Evolutionary conservation across 441 rosid genomes (phyloP).

Genomic region (Bruguiera hainesii): DNA sequence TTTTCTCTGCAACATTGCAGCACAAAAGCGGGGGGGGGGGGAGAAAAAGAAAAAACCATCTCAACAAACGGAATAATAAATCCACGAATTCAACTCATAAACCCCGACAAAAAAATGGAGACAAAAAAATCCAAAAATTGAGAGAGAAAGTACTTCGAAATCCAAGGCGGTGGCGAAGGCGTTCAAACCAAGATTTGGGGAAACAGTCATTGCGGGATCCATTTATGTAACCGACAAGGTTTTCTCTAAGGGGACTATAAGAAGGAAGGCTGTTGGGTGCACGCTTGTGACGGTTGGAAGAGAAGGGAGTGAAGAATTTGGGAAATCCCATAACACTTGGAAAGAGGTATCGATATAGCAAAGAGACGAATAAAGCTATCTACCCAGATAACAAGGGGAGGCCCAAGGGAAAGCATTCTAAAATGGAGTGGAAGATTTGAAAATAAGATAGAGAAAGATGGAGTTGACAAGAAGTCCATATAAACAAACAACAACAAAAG

Average conservation of each 20-base stretch:
- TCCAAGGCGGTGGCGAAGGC: conserved; percentile 31
- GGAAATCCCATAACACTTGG: conserved; percentile 38
- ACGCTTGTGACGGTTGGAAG: neutral
- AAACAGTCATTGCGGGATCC: conserved; percentile 16
- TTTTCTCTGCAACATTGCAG: conserved; percentile 34
- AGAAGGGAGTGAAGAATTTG: conserved; percentile 31
- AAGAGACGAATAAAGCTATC: conserved; percentile 6
- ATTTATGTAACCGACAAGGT: conserved; percentile 23
- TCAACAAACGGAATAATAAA: conserved; percentile 7
- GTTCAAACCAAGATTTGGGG: conserved; percentile 16
- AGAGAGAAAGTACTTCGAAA: conserved; percentile 28
- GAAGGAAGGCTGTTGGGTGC: conserved; percentile 21
- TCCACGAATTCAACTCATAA: neutral
- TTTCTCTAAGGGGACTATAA: conserved; percentile 24
- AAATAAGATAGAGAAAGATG: conserved; percentile 29
- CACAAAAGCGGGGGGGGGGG: neutral
- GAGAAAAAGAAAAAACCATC: neutral
- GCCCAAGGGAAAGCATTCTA: conserved; percentile 15
- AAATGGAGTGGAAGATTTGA: conserved; percentile 29
- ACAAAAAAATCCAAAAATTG: neutral
- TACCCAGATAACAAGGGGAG: neutral
- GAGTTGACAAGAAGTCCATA: neutral
- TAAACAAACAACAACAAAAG: no score
- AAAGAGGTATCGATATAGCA: neutral
- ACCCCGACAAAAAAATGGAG: neutral